phyloP scores from a whole-genome alignment of 2,329 filamentous ascomycete genomes.

The Chaetoscypha palmicola region DNA sequence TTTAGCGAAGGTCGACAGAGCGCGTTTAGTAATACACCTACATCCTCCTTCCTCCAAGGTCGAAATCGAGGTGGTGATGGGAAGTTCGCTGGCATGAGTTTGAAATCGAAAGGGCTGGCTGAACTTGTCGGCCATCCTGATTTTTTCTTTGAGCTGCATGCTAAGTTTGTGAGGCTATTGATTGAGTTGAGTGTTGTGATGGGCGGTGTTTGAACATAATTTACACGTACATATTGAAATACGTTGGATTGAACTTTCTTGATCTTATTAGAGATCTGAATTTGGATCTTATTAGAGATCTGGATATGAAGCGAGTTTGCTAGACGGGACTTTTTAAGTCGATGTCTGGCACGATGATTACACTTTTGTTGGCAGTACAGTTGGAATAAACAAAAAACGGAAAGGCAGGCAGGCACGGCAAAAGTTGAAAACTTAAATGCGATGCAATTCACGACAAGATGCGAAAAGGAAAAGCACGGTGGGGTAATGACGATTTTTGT shows the following conservation, averaged over 20 bases:
- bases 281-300: neutral
- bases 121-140: conserved; percentile 61
- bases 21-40: conserved; percentile 16
- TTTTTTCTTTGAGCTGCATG: conserved; percentile 61
- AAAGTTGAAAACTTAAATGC: too few relatives aligned
- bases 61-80: conserved; percentile 24
- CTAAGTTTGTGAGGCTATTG: conserved; percentile 55
- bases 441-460: too few relatives aligned
- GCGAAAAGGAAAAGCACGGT: too few relatives aligned
- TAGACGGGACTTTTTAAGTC: too few relatives aligned
- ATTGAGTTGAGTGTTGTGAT: conserved; percentile 36
- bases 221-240: neutral
- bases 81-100: conserved; percentile 39
- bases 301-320: too few relatives aligned
- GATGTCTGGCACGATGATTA: too few relatives aligned
- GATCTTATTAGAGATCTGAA: neutral
- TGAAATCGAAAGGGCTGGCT: conserved; percentile 54
- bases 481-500: too few relatives aligned
- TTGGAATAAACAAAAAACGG: too few relatives aligned
- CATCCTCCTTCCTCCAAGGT: conserved; percentile 25
- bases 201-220: conserved; percentile 1
- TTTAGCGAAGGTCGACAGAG: conserved; percentile 5
- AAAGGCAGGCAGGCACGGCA: too few relatives aligned
- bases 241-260: neutral
- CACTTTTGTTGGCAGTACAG: too few relatives aligned